Evolutionary conservation across 257 asterid genomes (phyloP), one percentile per base, ranked within the genome.

Genomic region (Scutellaria galericulata): DNA sequence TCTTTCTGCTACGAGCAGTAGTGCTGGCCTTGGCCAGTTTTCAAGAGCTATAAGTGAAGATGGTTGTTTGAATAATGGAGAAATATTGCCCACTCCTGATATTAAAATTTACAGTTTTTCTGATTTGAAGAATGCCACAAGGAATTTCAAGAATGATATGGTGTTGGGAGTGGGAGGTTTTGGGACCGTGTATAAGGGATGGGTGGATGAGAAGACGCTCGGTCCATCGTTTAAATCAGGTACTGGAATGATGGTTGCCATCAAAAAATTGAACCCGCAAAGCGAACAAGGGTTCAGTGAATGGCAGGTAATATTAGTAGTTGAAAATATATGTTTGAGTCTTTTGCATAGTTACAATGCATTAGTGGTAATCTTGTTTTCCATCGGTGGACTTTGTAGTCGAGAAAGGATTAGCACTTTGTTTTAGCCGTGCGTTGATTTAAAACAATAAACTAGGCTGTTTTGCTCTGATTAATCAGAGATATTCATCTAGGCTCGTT

Each of bases 131-230:
- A 79, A 2, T 18, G 80, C 83, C 45, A 75, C 89, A 0, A 84
- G 55, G 77, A 75, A 51, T 66, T 84, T 84, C 75, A 82, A 63
- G 73, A 20, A 65, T 57, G 89, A 81, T 78, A 81, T 78, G 86
- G 84, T 75, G 78, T 71, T 84, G 83, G 89, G 89, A 0, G 66
- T 77, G 37, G 89, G 89, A 37, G 89, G 89, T 20, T 84, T 84
- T 27, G 89, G 89, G 70, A 82, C 85, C 5, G 89, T 84, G 39
- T 82, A 79, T 46, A 84, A 52, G 73, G 89, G 89, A 42, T 84
- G 85, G 85, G 85, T 84, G 10, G 86, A 84, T 41, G 79, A 75
- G 72, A 80, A 56, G 71, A 84, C 84, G 0, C 83, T 79, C 27
- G 69, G 58, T 35, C 86, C 89, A 0, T 75, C 82, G 3, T 5